Percentiles rank a stretch among this genome's conserved stretches.
Conservation (phyloP, 257 asterid species). For the Rubia yunnanensis region DNA sequence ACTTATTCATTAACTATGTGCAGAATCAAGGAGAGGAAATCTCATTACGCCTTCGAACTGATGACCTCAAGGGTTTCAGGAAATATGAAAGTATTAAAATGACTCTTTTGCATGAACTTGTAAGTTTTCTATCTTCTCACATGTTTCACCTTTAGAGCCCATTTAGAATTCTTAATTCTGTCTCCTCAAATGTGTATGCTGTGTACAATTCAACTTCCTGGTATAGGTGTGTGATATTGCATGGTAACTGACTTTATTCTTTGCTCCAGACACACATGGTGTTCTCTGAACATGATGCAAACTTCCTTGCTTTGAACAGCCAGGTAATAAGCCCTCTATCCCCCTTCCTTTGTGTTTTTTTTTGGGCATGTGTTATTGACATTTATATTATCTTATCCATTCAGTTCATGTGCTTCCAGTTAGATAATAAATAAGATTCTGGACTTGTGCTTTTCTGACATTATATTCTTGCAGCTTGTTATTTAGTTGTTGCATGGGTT, state of each 20-base stretch:
- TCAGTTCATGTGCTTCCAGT: not conserved
- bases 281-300: conserved; percentile 69
- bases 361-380: not conserved
- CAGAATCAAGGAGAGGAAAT: conserved; percentile 97
- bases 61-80: conserved; percentile 93
- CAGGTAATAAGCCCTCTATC: conserved; percentile 43
- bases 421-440: not conserved
- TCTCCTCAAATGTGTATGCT: not conserved
- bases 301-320: conserved; percentile 62
- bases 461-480: not conserved
- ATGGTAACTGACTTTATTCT: conserved; percentile 2
- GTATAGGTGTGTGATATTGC: not conserved
- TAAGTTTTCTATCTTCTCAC: conserved; percentile 19
- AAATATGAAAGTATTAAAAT: conserved; percentile 75
- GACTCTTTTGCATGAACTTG: conserved; percentile 92
- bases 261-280: conserved; percentile 85
- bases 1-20: conserved; percentile 8
- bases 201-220: not conserved
- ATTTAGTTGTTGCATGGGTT: not conserved
- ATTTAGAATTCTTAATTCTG: not conserved
- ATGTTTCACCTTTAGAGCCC: not conserved
- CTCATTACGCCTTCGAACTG: conserved; percentile 88
- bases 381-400: not conserved
- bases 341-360: not conserved
- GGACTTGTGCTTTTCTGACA: not conserved